These are phyloP conservation scores for Ambrosia hybrid DNA, from an alignment of 140 eudicot genomes.

Conservation along the genomic window DNA sequence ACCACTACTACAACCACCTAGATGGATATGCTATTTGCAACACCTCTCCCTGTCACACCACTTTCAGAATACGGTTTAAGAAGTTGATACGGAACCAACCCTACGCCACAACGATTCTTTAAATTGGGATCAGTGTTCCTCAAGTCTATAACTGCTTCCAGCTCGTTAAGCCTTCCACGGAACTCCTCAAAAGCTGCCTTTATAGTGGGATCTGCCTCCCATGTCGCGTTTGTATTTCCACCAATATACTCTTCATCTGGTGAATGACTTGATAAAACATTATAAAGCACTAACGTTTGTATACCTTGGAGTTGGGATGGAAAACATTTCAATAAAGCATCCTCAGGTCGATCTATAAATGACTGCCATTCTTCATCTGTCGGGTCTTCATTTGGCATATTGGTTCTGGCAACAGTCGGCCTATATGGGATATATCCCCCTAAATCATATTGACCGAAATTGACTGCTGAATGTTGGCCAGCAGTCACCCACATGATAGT, in stretches of 20 bases:
- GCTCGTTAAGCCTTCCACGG: constrained; percentile 36
- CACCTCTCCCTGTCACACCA: constrained; percentile 68
- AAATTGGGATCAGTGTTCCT: constrained; percentile 38
- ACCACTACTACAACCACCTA: background rate
- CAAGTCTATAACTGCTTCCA: constrained; percentile 52
- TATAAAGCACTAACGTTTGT: constrained; percentile 44
- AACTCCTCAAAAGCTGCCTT: constrained; percentile 58
- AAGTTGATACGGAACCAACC: constrained; percentile 63
- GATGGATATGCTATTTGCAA: background rate
- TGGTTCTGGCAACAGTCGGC: constrained; percentile 52
- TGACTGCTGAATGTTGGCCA: background rate
- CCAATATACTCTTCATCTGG: background rate
- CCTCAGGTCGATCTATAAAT: constrained; percentile 52
- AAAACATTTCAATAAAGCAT: constrained; percentile 38
- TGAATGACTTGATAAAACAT: background rate
- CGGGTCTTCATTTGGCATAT: constrained; percentile 66
- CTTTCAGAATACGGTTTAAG: constrained; percentile 51
- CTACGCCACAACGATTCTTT: constrained; percentile 66
- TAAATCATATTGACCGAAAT: background rate
- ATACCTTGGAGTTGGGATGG: constrained; percentile 62
- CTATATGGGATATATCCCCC: constrained; percentile 49
- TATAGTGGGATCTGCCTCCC: constrained; percentile 45
- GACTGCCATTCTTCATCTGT: constrained; percentile 36
- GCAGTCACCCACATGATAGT: background rate
- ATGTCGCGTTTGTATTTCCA: constrained; percentile 32